Evolutionary conservation across 2,329 filamentous ascomycete species (phyloP), one percentile per base, ranked within the genome.

Genomic region (Arthroderma uncinatum): DNA sequence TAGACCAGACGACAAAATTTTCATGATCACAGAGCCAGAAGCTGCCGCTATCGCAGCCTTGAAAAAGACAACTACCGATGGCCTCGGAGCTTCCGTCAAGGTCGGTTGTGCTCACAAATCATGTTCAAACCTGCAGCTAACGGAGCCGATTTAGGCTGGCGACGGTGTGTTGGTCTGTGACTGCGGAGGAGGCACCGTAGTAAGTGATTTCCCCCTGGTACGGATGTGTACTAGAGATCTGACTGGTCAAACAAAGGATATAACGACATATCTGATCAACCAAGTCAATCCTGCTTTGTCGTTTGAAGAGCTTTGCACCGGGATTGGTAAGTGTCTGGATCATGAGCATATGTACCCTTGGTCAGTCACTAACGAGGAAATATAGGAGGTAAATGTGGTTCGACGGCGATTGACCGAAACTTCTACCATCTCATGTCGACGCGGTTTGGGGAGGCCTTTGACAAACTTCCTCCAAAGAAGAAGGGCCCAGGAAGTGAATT

Each of bases 351-450:
- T 9, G 12, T 14, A 1, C 2, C 12, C 8, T 28, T 25, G 23
- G 8, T 30, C 28, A 9, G 10, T 16, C 37, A 48, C 12, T 5
- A 14, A 42, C 30, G 30, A 33, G 9, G 7, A 9, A 12, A 33
- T n/a, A 8, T 53, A 65, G 67, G 68, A 16, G 68, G 60, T 7
- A 72, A 72, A 59, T 67, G 64, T 50, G 70, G 70, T 0, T 67
- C 64, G 1, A 72, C 68, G 2, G 61, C 60, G 8, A 64, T 73
- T 12, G 70, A 73, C 54, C 62, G 69, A 1, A 61, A 65, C 14
- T 67, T 72, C 53, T 64, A 70, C 44, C 50, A 61, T 9, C 64
- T 64, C 53, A 67, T 72, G 64, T 57, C 59, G 1, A 19, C 60
- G 6, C 63, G 55, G 1, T 72, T 70, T 57, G 68, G 68, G 0